Conservation (phyloP, 163 green algal genomes). For the Volvox carteri region DNA sequence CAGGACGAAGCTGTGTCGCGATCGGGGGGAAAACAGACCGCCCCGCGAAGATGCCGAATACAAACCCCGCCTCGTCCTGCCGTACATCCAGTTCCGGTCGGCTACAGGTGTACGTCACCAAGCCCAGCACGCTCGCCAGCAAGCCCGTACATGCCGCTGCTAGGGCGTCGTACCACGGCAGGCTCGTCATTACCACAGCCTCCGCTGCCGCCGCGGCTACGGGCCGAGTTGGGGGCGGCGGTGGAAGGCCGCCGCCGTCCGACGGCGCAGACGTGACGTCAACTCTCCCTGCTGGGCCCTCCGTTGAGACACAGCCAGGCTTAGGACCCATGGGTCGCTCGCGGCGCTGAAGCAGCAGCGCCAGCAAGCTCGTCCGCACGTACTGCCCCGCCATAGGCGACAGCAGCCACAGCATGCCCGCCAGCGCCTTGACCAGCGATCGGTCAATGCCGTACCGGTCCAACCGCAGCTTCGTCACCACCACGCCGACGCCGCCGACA, state of each 20-base stretch:
- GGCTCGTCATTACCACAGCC: neutral
- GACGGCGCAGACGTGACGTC: too few species aligned
- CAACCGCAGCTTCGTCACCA: slow-evolving; percentile 4
- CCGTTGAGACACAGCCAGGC: neutral
- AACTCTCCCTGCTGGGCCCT: neutral
- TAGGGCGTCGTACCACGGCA: slow-evolving; percentile 20
- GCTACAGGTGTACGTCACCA: slow-evolving; percentile 50
- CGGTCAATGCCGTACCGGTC: slow-evolving; percentile 13
- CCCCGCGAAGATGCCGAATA: slow-evolving; percentile 40
- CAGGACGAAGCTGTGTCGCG: neutral
- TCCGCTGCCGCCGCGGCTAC: neutral
- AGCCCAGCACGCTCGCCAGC: slow-evolving; percentile 30
- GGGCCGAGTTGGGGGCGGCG: neutral
- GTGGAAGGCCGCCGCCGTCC: too few species aligned
- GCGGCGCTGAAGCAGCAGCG: neutral
- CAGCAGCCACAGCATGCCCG: slow-evolving; percentile 51
- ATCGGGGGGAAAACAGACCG: slow-evolving; percentile 1
- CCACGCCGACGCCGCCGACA: neutral
- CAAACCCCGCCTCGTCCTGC: slow-evolving; percentile 39
- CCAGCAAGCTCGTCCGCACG: neutral
- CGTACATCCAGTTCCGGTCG: slow-evolving; percentile 46
- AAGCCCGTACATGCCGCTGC: slow-evolving; percentile 1
- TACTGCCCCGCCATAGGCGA: slow-evolving; percentile 24
- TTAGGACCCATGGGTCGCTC: neutral
- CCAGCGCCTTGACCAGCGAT: slow-evolving; percentile 37